Base-by-base conservation (phyloP, 2,329 filamentous ascomycete genomes). In the Thielaviopsis ethacetica region DNA sequence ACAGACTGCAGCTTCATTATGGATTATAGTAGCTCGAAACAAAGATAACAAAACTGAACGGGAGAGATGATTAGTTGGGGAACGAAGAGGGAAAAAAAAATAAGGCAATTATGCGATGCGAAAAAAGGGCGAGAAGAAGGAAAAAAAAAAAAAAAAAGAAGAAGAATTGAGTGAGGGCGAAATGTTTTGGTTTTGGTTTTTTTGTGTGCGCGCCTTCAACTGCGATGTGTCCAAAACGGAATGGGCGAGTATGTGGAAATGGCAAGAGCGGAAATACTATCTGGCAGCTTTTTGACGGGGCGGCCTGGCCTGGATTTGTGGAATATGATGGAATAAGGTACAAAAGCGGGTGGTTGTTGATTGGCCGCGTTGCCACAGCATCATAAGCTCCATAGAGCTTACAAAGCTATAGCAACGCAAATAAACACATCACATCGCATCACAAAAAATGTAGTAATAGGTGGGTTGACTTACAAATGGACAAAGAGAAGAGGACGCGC, bases 1-100 rank as follows among this genome's bases (percentile, higher is more conserved):
- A 86, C 82, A 71, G 86, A 77, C 75, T 86, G 85, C 74, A 95
- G 83, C 82, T 86, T 88, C 89, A 95, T 94, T 69, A 69, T 83
- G 78, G 64, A 66, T 62, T 17, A 47, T 26, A 26, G 21, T 47
- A 26, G 15, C 34, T 27, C 12, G 22, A 44, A 24, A 56, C 9
- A 17, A 17, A 13, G 27, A 51, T 27, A 53, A 17, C 22, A 26
- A 53, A 26, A 49, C 44, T 49, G 44, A 19, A 9, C 7, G 4
- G 22, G n/a, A 19, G n/a, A 21, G 4, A 22, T 52, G 24, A 12
- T 44, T 47, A 26, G 26, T 38, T 56, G 5, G 54, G 17, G 3
- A 15, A 22, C 5, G 38, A 24, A 50, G 17, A 17, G 3, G 6
- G 12, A 22, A 27, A 26, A 34, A 34, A 34, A 34, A 34, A 9